Evolutionary conservation across 345 rosid genomes (phyloP).

Genomic region (Populus alba): DNA sequence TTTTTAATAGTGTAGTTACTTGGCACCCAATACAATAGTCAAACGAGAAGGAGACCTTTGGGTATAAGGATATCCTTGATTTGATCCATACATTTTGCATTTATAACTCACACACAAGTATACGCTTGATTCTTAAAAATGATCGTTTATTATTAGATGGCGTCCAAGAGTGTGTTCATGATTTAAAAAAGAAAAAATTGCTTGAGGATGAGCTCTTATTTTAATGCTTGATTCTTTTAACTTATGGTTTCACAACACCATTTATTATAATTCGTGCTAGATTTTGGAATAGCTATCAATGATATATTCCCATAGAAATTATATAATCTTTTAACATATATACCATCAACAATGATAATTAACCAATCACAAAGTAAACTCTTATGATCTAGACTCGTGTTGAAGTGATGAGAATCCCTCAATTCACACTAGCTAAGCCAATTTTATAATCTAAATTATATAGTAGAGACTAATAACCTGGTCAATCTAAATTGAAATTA

Average conservation of each 20-base stretch:
- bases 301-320: not conserved
- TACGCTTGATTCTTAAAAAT: too few species aligned
- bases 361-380: not conserved
- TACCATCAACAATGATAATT: not conserved
- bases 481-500: too few species aligned
- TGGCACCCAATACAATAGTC: too few species aligned
- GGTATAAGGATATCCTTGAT: too few species aligned
- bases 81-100: too few species aligned
- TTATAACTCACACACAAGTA: too few species aligned
- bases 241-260: slow-evolving; percentile 3
- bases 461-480: too few species aligned
- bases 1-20: too few species aligned
- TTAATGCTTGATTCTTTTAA: not conserved
- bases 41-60: too few species aligned
- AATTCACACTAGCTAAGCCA: not conserved
- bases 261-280: not conserved
- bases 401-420: not conserved
- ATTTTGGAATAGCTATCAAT: not conserved
- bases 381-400: not conserved
- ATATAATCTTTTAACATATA: not conserved
- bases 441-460: not conserved
- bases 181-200: too few species aligned
- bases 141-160: fast-evolving
- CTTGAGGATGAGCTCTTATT: too few species aligned
- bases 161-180: too few species aligned